These are phyloP conservation scores for Corylus heterophylla DNA, from an alignment of 306 rosid genomes.

Conservation along the genomic window DNA sequence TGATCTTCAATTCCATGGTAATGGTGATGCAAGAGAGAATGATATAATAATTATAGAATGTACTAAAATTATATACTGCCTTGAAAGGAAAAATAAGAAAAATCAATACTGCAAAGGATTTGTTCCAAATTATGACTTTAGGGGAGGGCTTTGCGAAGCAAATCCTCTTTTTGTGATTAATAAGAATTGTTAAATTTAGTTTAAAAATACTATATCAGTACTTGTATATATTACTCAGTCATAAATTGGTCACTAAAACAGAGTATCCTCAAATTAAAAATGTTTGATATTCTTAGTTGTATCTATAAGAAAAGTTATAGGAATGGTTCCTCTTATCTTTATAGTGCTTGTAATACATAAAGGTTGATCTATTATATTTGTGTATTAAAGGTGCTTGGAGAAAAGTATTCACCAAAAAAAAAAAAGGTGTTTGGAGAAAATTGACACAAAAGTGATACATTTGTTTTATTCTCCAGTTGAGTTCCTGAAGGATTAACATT, in stretches of 20 bases:
- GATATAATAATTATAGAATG: not conserved
- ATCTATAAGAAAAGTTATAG: not conserved
- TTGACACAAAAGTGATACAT: not conserved
- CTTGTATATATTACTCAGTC: not conserved
- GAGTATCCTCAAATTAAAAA: not conserved
- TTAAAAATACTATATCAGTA: not conserved
- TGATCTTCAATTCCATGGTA: slow-evolving; percentile 27
- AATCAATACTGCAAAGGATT: not conserved
- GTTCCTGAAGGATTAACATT: not conserved
- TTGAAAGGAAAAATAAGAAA: not conserved
- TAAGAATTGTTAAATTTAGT: not conserved
- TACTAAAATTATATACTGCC: too few species aligned
- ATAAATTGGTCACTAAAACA: not conserved
- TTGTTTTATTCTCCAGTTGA: not conserved
- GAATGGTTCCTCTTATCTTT: not conserved
- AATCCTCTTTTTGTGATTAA: not conserved
- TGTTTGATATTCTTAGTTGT: not conserved
- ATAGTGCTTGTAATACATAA: not conserved
- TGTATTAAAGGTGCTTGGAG: not conserved
- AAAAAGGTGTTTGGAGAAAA: not conserved
- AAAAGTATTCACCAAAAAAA: too few species aligned
- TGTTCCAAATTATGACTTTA: not conserved
- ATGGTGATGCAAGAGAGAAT: slow-evolving; percentile 60
- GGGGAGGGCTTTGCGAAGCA: not conserved
- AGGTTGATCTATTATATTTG: not conserved